Conservation (phyloP, 2,329 filamentous ascomycete species). For the Fusarium mexicanum region DNA sequence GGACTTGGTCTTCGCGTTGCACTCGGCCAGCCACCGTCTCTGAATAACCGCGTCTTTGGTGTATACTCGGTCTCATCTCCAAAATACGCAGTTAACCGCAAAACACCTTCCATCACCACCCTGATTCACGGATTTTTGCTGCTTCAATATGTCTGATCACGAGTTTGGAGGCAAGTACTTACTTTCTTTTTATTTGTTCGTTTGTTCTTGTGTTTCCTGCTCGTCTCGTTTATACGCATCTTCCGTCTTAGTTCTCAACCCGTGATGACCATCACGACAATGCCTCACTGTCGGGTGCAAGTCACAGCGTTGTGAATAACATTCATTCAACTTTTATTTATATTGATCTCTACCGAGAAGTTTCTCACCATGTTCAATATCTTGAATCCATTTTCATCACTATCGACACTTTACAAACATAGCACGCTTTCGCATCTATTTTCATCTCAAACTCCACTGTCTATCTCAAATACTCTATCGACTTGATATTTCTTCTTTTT, state of each 20-base stretch:
- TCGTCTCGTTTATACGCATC: neutral
- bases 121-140: neutral
- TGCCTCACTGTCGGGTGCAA: constrained; percentile 23
- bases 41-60: constrained; percentile 23
- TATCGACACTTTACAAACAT: neutral
- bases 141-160: constrained; percentile 68
- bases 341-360: neutral
- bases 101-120: constrained; percentile 11
- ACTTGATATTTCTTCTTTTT: neutral
- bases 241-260: neutral
- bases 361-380: neutral
- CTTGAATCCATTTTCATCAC: neutral
- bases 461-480: neutral
- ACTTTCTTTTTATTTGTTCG: constrained; percentile 10
- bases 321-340: neutral
- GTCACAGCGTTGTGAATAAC: neutral
- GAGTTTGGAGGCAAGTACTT: constrained; percentile 68
- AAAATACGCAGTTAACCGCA: constrained; percentile 9
- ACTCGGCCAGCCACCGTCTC: constrained; percentile 13
- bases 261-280: constrained; percentile 6
- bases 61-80: constrained; percentile 16
- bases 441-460: constrained; percentile 14
- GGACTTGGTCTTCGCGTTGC: constrained; percentile 11
- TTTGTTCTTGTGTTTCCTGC: neutral
- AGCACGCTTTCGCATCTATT: neutral